Percentiles rank a stretch among this genome's conserved stretches.
Conservation (phyloP, 192 early-diverging fungal genomes). For the Backusella circina region DNA sequence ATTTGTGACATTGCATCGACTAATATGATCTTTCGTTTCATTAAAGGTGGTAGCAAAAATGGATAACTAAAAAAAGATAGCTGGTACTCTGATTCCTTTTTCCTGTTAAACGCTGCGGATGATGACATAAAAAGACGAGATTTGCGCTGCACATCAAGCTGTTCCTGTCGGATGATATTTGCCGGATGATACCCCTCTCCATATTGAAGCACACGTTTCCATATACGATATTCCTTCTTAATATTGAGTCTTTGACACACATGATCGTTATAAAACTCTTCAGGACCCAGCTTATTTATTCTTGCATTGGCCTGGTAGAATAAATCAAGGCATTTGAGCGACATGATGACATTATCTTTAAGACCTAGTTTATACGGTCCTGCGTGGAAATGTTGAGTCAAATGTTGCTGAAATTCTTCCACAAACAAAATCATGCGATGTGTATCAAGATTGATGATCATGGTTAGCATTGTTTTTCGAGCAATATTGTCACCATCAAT, state of each 20-base stretch:
- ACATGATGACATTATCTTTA: conserved; percentile 19
- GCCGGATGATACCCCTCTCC: conserved; percentile 22
- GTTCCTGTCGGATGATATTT: neutral
- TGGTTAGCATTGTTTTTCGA: neutral
- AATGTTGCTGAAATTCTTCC: conserved; percentile 12
- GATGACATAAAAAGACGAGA: conserved; percentile 9
- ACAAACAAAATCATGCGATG: conserved; percentile 8
- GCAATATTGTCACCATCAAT: neutral
- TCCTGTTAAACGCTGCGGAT: conserved; percentile 6
- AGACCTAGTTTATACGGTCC: conserved; percentile 27
- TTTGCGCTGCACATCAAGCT: conserved; percentile 15
- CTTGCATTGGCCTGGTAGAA: neutral
- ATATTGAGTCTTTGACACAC: conserved; percentile 52
- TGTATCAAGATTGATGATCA: conserved; percentile 6
- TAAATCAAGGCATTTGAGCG: conserved; percentile 19
- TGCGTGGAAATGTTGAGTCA: conserved; percentile 26
- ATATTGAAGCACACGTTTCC: conserved; percentile 52
- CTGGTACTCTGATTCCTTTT: conserved; percentile 29
- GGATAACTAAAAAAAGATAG: conserved; percentile 71
- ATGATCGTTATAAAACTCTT: conserved; percentile 20
- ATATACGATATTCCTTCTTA: conserved; percentile 76
- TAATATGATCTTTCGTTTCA: conserved; percentile 67
- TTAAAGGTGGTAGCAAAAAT: conserved; percentile 62
- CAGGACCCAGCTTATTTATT: neutral
- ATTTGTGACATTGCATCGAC: conserved; percentile 76